Conservation (phyloP, 345 rosid species). For the Eucalyptus pauciflora region DNA sequence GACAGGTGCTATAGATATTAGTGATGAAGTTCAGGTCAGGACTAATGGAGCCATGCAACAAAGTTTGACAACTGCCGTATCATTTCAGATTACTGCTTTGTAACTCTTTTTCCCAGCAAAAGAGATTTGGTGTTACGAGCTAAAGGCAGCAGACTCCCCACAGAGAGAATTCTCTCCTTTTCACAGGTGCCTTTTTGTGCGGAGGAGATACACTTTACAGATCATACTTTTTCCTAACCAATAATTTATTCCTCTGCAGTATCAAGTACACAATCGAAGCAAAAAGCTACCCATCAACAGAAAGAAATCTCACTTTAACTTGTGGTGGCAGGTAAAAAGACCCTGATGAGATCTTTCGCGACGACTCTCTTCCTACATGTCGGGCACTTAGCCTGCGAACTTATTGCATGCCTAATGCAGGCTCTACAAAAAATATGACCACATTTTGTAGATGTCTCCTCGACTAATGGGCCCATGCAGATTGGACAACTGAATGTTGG, state of each 20-base stretch:
- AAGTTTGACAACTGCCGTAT: not conserved
- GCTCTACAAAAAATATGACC: constrained; percentile 89
- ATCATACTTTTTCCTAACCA: not conserved
- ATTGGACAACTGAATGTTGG: constrained; percentile 82
- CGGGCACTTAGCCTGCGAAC: constrained; percentile 64
- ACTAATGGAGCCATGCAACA: not conserved
- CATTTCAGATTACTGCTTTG: not conserved
- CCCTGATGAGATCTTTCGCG: constrained; percentile 60
- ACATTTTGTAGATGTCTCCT: constrained; percentile 83
- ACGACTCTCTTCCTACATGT: constrained; percentile 72
- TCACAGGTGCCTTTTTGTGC: not conserved
- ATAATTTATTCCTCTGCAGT: not conserved
- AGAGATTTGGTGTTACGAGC: not conserved
- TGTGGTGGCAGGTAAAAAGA: constrained; percentile 74
- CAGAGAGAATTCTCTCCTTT: not conserved
- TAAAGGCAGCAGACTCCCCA: not conserved
- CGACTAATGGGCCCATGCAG: constrained; percentile 64
- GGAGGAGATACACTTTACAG: not conserved
- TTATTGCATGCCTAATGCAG: constrained; percentile 58
- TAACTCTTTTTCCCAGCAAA: not conserved
- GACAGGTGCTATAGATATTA: not conserved
- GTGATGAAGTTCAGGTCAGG: not conserved
- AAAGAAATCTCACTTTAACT: constrained; percentile 8
- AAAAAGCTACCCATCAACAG: not conserved
- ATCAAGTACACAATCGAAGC: not conserved